These are phyloP conservation scores for Echria macrotheca DNA, from an alignment of 495 filamentous ascomycete genomes.

Conservation along the genomic window DNA sequence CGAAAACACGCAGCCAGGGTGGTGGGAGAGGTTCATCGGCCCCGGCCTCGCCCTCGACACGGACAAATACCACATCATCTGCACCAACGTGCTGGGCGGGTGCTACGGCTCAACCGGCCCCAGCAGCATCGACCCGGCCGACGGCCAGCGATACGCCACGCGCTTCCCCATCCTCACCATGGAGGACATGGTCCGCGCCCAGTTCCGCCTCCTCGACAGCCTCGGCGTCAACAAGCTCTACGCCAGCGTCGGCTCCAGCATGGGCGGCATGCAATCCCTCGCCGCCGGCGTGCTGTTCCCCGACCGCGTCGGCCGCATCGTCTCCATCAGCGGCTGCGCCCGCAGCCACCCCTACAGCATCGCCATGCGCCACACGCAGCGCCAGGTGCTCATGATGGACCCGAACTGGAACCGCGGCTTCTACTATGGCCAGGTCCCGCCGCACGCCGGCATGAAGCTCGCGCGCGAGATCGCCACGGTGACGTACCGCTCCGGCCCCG, in stretches of 20 bases:
- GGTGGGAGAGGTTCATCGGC: conserved; percentile 99
- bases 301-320: conserved; percentile 70
- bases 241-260: conserved; percentile 91
- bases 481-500: conserved; percentile 92
- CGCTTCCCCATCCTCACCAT: conserved; percentile 95
- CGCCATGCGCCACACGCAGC: conserved; percentile 97
- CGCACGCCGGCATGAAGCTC: conserved; percentile 95
- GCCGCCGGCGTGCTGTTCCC: conserved; percentile 86
- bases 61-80: conserved; percentile 85
- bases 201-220: conserved; percentile 81
- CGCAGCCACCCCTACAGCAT: conserved; percentile 97
- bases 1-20: conserved; percentile 80
- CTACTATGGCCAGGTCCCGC: conserved; percentile 86
- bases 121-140: conserved; percentile 78
- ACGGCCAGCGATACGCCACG: conserved; percentile 85
- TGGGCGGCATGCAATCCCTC: conserved; percentile 98
- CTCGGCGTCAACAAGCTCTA: conserved; percentile 77
- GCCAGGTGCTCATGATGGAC: conserved; percentile 98
- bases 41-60: conserved; percentile 84
- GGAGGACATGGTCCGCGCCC: conserved; percentile 94
- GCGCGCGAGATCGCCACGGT: conserved; percentile 96
- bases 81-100: conserved; percentile 93
- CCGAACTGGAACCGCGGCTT: conserved; percentile 96
- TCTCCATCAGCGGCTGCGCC: conserved; percentile 89
- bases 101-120: conserved; percentile 97